Base-by-base conservation (phyloP, 148 eudicot species). In the Silene latifolia region DNA sequence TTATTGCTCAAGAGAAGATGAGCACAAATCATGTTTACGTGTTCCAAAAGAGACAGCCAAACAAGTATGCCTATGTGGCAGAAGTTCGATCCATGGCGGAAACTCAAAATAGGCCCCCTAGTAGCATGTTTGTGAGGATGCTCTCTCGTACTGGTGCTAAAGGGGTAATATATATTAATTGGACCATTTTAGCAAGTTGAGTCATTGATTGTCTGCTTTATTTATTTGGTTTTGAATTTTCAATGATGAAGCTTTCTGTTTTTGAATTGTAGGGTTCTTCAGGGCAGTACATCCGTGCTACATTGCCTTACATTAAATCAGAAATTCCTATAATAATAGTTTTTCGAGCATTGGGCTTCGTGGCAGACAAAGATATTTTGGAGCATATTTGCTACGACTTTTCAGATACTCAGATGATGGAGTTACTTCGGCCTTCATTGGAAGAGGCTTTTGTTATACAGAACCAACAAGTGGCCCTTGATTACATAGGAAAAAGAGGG, bases 21-120 rank as follows among this genome's bases (percentile, higher is more conserved):
- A 92, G 97, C 87, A 95, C 99, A 23, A 95, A 95, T 79, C 99
- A 95, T 81, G 99, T 95, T 7, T 95, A 95, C 75, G 99, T 95
- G 35, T 95, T 95, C 64, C 92, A 95, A 82, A 95, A 92, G 86
- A 90, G 99, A 83, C 99, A 95, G 86, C 99, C 99, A 0, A 92
- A 95, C 82, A 95, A 95, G 88, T 95, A 89, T 86, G 93, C 99
- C 46, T 95, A 82, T 82, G 90, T 90, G 78, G 99, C 88, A 0
- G 99, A 95, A 90, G 99, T 95, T 27, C 88, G 99, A 75, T 95
- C 99, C 61, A 95, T 95, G 97, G 96, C 97, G 20, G 99, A 95
- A 82, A 79, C 87, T 72, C 99, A 95, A 77, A 95, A 92, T 76
- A 88, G 96, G 84, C 96, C 99, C 32, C 97, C 99, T 5, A 95